These are phyloP conservation scores for Senna tora DNA, from an alignment of 306 rosid species.

Conservation along the genomic window DNA sequence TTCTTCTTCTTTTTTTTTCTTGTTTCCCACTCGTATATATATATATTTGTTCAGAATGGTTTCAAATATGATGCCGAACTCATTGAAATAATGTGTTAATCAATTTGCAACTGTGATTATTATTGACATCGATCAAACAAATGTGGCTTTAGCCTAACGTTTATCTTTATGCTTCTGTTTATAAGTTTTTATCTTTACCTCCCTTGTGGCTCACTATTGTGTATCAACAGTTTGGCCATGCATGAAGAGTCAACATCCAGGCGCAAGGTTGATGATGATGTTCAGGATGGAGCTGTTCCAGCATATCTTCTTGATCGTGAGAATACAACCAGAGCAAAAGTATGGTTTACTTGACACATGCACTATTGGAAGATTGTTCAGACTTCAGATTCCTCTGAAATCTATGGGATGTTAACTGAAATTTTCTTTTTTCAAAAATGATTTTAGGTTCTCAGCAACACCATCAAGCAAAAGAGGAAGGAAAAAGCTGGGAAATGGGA, in stretches of 20 bases:
- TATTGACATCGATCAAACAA: not conserved
- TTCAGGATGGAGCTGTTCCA: slow-evolving; percentile 82
- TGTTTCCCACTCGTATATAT: not conserved
- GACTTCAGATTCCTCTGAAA: not conserved
- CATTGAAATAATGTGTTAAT: not conserved
- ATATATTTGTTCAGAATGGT: not conserved
- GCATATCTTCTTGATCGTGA: slow-evolving; percentile 91
- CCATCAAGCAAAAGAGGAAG: slow-evolving; percentile 91
- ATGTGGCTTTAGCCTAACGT: not conserved
- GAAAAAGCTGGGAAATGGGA: slow-evolving; percentile 99
- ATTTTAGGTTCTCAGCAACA: slow-evolving; percentile 81
- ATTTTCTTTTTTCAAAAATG: not conserved
- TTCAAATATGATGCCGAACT: not conserved
- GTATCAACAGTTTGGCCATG: slow-evolving; percentile 65
- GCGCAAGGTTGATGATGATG: slow-evolving; percentile 86
- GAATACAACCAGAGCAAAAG: slow-evolving; percentile 78
- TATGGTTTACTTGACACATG: slow-evolving; percentile 16
- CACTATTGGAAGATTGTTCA: not conserved
- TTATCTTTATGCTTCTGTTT: not conserved
- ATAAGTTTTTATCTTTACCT: not conserved
- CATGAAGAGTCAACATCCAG: slow-evolving; percentile 84
- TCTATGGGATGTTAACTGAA: slow-evolving; percentile 6
- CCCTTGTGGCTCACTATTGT: not conserved
- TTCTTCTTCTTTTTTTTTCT: not conserved
- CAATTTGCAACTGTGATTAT: not conserved